These are phyloP conservation scores for Phytophthora citricola DNA, from an alignment of 352 stramenopile genomes.

Conservation along the genomic window DNA sequence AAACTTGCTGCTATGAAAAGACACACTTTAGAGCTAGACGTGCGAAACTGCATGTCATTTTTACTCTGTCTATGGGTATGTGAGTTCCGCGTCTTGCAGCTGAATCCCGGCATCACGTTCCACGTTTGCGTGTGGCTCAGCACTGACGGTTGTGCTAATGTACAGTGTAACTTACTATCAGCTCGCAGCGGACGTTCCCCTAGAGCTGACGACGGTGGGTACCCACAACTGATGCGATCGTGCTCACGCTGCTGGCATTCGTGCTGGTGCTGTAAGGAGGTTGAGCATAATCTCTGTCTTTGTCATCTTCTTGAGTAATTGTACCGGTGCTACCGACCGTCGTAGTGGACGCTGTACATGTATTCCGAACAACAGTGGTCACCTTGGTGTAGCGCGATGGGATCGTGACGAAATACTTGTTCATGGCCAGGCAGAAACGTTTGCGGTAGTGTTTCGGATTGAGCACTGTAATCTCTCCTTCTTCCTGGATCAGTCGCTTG, in stretches of 20 bases:
- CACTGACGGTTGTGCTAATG: conserved; percentile 18
- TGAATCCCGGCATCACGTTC: conserved; percentile 7
- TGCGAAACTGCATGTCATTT: conserved; percentile 42
- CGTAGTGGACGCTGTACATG: conserved; percentile 26
- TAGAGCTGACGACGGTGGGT: conserved; percentile 29
- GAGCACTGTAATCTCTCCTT: conserved; percentile 89
- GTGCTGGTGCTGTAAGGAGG: conserved; percentile 40
- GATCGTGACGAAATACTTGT: conserved; percentile 91
- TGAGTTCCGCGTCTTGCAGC: conserved; percentile 1
- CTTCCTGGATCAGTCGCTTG: conserved; percentile 89
- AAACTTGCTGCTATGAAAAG: conserved; percentile 18
- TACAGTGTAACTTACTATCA: conserved; percentile 37
- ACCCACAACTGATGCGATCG: conserved; percentile 24
- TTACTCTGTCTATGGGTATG: conserved; percentile 28
- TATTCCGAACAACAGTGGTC: conserved; percentile 62
- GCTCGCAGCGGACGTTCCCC: not conserved
- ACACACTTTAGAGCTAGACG: conserved; percentile 9
- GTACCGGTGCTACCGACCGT: conserved; percentile 32
- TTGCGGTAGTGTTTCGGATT: conserved; percentile 90
- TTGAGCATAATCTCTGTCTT: conserved; percentile 36
- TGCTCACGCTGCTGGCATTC: conserved; percentile 39
- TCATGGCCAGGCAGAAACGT: conserved; percentile 87
- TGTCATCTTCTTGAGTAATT: conserved; percentile 39
- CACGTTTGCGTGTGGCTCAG: not conserved
- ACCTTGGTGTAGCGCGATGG: conserved; percentile 88